phyloP scores from a whole-genome alignment of 805 yeast species.

The Ogataea nonfermentans region DNA sequence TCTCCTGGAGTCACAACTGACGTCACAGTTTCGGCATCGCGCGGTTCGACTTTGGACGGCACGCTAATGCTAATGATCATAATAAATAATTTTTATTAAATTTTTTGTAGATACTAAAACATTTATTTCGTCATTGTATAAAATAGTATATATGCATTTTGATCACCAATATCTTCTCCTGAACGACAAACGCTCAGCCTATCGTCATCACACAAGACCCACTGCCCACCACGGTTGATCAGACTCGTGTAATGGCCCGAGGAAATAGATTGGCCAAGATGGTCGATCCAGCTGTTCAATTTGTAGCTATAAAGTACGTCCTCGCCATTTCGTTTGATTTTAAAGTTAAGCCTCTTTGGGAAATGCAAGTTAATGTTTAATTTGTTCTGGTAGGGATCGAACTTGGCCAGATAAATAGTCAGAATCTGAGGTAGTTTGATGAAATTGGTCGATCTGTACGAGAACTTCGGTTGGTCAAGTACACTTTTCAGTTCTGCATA shows the following conservation, averaged over 20 bases:
- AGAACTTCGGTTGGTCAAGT: conserved; percentile 28
- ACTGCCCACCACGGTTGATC: conserved; percentile 53
- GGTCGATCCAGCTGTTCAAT: conserved; percentile 65
- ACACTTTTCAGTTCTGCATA: conserved; percentile 20
- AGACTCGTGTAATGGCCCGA: conserved; percentile 78
- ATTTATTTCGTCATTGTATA: conserved; percentile 38
- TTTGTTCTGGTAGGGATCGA: conserved; percentile 32
- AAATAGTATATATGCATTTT: conserved; percentile 65
- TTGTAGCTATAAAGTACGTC: conserved; percentile 41
- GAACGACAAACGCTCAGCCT: conserved; percentile 41
- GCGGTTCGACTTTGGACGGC: conserved; percentile 14
- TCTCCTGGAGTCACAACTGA: conserved; percentile 91
- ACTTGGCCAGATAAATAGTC: conserved; percentile 33
- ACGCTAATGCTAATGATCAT: conserved; percentile 31
- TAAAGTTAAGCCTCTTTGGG: conserved; percentile 32
- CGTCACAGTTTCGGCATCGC: conserved; percentile 22
- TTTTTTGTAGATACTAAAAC: conserved; percentile 1
- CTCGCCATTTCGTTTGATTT: conserved; percentile 39
- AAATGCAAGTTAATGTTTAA: conserved; percentile 25
- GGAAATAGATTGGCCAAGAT: conserved; percentile 57
- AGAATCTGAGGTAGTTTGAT: conserved; percentile 36
- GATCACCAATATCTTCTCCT: conserved; percentile 35
- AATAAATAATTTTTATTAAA: conserved; percentile 12
- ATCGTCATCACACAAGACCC: conserved; percentile 81
- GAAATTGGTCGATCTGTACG: conserved; percentile 31